Conservation (phyloP, 2,329 filamentous ascomycete species). For the Fusarium drepaniforme region DNA sequence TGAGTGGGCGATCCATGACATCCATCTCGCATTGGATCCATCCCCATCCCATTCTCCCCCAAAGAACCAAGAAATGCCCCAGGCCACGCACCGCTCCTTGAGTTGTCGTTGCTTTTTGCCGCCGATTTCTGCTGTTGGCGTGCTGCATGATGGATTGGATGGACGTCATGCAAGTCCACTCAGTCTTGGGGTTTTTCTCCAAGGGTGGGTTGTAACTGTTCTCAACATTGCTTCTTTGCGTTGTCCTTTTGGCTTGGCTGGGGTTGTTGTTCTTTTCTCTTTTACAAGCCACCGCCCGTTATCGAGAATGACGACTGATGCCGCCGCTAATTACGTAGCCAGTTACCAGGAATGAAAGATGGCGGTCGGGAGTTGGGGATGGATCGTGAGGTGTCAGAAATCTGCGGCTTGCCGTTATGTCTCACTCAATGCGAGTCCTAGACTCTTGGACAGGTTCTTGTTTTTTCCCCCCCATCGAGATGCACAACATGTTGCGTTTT, state of each 20-base stretch:
- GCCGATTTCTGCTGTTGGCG: constrained; percentile 11
- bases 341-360: constrained; percentile 11
- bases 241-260: neutral
- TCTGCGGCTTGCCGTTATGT: constrained; percentile 30
- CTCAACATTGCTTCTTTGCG: constrained; percentile 27
- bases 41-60: constrained; percentile 1
- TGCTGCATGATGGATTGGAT: constrained; percentile 29
- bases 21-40: constrained; percentile 4
- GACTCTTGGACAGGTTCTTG: neutral
- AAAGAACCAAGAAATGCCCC: constrained; percentile 8
- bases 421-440: constrained; percentile 20
- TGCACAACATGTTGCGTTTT: constrained; percentile 7
- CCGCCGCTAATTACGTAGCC: constrained; percentile 37
- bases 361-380: constrained; percentile 15
- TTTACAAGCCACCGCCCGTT: constrained; percentile 3
- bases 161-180: constrained; percentile 32
- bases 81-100: constrained; percentile 1
- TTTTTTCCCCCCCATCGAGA: neutral
- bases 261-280: neutral
- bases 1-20: constrained; percentile 32
- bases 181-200: constrained; percentile 4
- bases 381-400: constrained; percentile 23
- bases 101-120: constrained; percentile 24
- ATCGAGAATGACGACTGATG: constrained; percentile 25
- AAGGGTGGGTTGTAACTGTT: neutral